These are phyloP conservation scores for Claviceps pusilla DNA, from an alignment of 2,329 filamentous ascomycete genomes.

Conservation along the genomic window DNA sequence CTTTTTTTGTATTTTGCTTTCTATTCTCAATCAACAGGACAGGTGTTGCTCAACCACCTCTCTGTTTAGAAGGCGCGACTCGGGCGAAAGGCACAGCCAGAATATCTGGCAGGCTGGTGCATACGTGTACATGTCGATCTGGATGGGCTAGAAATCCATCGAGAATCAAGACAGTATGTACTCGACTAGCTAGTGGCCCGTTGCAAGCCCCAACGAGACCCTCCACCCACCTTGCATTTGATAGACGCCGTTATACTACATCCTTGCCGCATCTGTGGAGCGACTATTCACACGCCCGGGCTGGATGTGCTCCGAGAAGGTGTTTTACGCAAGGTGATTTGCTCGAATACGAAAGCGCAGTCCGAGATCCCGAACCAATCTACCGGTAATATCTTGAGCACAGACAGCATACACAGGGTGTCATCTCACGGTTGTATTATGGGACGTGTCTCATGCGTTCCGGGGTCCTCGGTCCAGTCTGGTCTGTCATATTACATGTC, in stretches of 20 bases:
- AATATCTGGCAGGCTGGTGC: no score
- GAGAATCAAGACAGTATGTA: no score
- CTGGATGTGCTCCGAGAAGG: background rate
- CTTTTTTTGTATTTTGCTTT: no score
- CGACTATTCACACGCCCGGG: background rate
- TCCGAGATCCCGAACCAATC: conserved; percentile 6
- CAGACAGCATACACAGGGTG: background rate
- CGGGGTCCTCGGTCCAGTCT: background rate
- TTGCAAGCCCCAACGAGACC: background rate
- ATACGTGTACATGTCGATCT: no score
- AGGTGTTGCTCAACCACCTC: no score
- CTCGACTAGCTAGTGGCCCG: background rate
- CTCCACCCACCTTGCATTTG: background rate
- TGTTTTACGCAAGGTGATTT: conserved; percentile 3
- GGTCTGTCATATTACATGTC: background rate
- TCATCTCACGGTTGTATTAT: background rate
- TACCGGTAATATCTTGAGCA: conserved; percentile 5
- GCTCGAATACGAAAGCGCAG: conserved; percentile 3
- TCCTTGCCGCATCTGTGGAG: background rate
- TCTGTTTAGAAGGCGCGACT: no score
- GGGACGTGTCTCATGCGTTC: background rate
- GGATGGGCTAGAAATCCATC: no score
- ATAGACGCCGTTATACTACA: background rate
- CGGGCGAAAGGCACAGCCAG: no score
- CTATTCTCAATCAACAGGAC: no score